Base-by-base conservation (phyloP, 345 rosid genomes). In the Eucalyptus shirleyi region DNA sequence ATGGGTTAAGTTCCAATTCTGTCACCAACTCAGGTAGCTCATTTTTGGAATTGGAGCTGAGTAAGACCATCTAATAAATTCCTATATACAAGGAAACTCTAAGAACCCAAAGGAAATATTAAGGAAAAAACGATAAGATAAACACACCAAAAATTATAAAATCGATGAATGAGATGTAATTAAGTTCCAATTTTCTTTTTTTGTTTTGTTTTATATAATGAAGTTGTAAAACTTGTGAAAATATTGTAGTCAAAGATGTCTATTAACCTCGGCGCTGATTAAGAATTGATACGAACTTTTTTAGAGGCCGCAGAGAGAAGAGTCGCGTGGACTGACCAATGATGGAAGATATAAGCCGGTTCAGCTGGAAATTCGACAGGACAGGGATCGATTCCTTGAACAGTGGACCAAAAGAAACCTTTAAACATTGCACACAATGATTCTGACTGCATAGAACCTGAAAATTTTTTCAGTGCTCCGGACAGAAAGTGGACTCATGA, bases 1-100 rank as follows among this genome's bases (percentile, higher is more conserved):
- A 51, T 0, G 55, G 55, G 23, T 51, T 51, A 18, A 17, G 23
- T 53, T 53, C 56, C 0, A 53, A 53, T 53, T 18, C 24, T 0
- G 23, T 53, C 24, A 53, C 56, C 56, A 53, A 53, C 56, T 53
- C 56, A 53, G 56, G 56, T 19, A 53, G 56, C 56, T 53, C 56
- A 0, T 53, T 51, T 53, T 53, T 53, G 56, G 56, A 56, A 56
- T 56, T 56, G 28, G 62, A 56, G 62, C 9, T 3, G 56, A 53
- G 56, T 53, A 53, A 53, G 23, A 18, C 56, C 56, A 53, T 53
- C 56, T 53, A 53, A 53, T 53, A 53, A 18, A 18, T 53, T 53
- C 56, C 56, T 53, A 8, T 53, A 18, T 53, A 18, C 56, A 53
- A 18, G 56, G 56, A 53, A 53, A 18, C 56, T 53, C 56, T 53